phyloP scores from a whole-genome alignment of 2,329 filamentous ascomycete species.

The Fusarium verrucosum region DNA sequence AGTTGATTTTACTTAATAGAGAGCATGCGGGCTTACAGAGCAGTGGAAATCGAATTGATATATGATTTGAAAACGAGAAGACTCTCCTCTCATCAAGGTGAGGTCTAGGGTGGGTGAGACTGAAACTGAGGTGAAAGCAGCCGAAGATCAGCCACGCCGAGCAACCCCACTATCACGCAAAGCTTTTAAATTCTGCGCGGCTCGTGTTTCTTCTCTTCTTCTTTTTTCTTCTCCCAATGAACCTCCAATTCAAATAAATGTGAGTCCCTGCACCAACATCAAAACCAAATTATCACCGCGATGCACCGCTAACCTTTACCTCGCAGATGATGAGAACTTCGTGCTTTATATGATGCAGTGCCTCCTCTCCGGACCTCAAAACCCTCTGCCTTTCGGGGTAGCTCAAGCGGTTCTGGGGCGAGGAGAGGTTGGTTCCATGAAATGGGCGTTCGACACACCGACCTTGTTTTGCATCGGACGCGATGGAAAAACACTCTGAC shows the following conservation, averaged over 20 bases:
- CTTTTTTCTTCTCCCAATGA: conserved; percentile 71
- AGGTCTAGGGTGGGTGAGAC: conserved; percentile 13
- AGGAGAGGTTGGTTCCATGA: conserved; percentile 79
- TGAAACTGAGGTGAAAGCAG: not conserved
- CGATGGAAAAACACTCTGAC: conserved; percentile 97
- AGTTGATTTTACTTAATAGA: too few relatives aligned
- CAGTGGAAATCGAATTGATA: too few relatives aligned
- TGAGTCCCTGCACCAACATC: conserved; percentile 62
- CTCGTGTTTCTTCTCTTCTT: conserved; percentile 45
- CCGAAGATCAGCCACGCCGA: conserved; percentile 44
- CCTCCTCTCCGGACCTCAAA: conserved; percentile 70
- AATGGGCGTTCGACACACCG: conserved; percentile 98
- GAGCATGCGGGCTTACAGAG: too few relatives aligned
- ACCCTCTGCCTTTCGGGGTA: conserved; percentile 79
- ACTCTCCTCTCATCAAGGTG: too few relatives aligned
- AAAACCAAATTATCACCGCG: fast-evolving
- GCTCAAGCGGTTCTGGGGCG: conserved; percentile 87
- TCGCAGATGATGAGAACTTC: conserved; percentile 98
- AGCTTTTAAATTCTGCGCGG: conserved; percentile 50
- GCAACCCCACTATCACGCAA: conserved; percentile 38
- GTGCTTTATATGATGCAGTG: conserved; percentile 89
- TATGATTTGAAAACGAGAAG: too few relatives aligned
- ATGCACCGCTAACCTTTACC: conserved; percentile 44
- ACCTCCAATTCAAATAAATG: conserved; percentile 99
- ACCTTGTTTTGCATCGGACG: conserved; percentile 98